Evolutionary conservation across 164 flowering plant species (phyloP).

Genomic region (Warburgia ugandensis): DNA sequence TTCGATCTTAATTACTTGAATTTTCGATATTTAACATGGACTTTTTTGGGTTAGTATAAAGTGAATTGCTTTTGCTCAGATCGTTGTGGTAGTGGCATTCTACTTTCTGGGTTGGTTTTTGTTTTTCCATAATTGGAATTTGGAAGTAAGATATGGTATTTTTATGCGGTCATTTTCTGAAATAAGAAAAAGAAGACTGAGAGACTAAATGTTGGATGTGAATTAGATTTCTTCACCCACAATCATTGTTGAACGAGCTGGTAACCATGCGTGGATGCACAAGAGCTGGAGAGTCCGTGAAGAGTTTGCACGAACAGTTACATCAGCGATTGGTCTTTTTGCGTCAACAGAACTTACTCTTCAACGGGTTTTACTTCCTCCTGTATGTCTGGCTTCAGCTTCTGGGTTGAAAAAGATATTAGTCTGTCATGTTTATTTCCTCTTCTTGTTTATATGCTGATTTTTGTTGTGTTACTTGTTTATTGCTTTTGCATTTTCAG

Average conservation of each 20-base stretch:
- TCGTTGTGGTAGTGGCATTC: not conserved
- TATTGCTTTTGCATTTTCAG: conserved; percentile 27
- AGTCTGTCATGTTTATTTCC: not conserved
- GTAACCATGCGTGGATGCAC: conserved; percentile 87
- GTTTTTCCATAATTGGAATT: too few relatives aligned
- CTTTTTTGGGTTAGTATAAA: too few relatives aligned
- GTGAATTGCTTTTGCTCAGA: not conserved
- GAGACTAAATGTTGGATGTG: not conserved
- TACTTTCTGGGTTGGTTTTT: not conserved
- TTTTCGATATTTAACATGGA: too few relatives aligned
- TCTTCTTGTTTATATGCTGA: not conserved
- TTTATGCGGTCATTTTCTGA: too few relatives aligned
- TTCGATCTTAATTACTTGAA: too few relatives aligned
- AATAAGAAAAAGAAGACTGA: too few relatives aligned
- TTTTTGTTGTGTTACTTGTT: not conserved
- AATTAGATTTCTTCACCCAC: conserved; percentile 91
- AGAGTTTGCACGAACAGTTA: conserved; percentile 92
- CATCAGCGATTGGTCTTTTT: conserved; percentile 82
- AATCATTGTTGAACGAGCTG: conserved; percentile 93
- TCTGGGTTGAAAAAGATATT: not conserved
- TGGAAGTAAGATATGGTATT: too few relatives aligned
- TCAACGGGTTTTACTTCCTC: conserved; percentile 94
- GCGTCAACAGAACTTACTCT: conserved; percentile 92
- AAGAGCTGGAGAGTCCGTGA: conserved; percentile 95
- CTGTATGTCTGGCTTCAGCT: conserved; percentile 41